Evolutionary conservation across 768 basidiomycete species (phyloP), one percentile per base, ranked within the genome.

Genomic region (Podaxis sp.): DNA sequence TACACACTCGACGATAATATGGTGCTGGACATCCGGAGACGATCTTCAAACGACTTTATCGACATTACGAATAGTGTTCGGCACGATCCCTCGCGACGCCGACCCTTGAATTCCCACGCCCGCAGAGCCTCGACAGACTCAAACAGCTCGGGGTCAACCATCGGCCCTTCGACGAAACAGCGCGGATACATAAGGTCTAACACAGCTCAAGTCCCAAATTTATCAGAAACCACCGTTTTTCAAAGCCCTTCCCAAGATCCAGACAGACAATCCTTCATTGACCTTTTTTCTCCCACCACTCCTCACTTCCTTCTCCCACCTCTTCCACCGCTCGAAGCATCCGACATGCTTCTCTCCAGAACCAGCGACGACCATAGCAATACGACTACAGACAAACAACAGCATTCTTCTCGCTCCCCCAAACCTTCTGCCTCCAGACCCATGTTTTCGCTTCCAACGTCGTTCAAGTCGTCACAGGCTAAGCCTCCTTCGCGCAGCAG

Each of bases 341-440:
- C 36, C 19, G 48, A 57, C 49, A 67, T 64, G 66, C 44, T 61
- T 51, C 55, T 64, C 33, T 24, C 59, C 59, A 60, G 65, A 66
- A 63, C 69, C 67, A 44, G 26, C 19, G 28, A 33, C 73, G 69
- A 64, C 71, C 74, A 36, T 69, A 61, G 19, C 49, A 28, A 51
- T 17, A 24, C 55, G 44, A 71, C 72, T 9, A 61, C 72, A 17
- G 68, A 75, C 68, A 19, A 68, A 66, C 68, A 61, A 61, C 59
- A 76, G 64, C 72, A 39, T 58, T 72, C 67, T 46, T 69, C 52
- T n/a, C 84, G 82, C 66, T 80, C 82, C 2, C 79, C 81, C 9
- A 49, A 84, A 44, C 80, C 82, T 0, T 78, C 77, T 13, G 74
- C 76, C 2, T 77, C 83, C 9, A 87, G 83, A 63, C 80, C 82